A percentile compares a stretch with the other conserved stretches of the same genome.
These are phyloP conservation scores for Blastomyces gilchristii DNA, from an alignment of 2,329 filamentous ascomycete species.

Conservation along the genomic window DNA sequence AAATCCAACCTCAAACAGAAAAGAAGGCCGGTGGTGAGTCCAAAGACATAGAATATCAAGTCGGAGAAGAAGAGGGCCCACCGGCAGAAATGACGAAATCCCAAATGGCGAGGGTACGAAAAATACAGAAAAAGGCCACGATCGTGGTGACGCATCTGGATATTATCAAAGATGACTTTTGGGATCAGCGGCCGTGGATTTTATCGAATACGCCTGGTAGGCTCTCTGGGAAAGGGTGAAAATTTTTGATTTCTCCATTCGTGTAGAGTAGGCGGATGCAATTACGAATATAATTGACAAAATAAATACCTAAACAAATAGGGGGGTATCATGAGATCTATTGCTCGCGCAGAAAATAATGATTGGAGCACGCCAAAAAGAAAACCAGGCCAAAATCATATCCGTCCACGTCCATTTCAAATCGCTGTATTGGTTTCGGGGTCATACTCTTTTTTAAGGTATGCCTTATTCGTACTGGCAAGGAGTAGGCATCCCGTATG, in stretches of 20 bases:
- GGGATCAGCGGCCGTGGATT: constrained; percentile 77
- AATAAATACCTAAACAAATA: background rate
- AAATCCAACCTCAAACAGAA: constrained; percentile 50
- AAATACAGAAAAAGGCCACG: constrained; percentile 66
- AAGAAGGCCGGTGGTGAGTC: constrained; percentile 33
- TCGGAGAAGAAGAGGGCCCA: constrained; percentile 13
- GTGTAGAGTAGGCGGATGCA: background rate
- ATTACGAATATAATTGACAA: background rate
- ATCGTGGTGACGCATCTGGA: constrained; percentile 80
- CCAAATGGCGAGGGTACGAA: constrained; percentile 74
- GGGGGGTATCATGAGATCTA: constrained; percentile 1
- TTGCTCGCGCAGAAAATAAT: background rate
- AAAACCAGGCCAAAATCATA: background rate
- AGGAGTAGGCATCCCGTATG: too few species aligned
- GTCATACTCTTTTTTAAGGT: background rate
- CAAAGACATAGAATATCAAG: constrained; percentile 38
- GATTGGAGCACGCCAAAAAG: background rate
- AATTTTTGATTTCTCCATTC: background rate
- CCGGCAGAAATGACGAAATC: constrained; percentile 57
- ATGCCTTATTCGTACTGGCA: background rate
- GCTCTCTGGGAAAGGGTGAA: constrained; percentile 44
- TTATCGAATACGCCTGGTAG: constrained; percentile 63
- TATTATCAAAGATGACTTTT: constrained; percentile 92
- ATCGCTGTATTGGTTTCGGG: background rate
- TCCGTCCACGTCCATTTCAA: background rate